Conservation (phyloP, 1,284 basidiomycete genomes). For the Boletus subluridellus region DNA sequence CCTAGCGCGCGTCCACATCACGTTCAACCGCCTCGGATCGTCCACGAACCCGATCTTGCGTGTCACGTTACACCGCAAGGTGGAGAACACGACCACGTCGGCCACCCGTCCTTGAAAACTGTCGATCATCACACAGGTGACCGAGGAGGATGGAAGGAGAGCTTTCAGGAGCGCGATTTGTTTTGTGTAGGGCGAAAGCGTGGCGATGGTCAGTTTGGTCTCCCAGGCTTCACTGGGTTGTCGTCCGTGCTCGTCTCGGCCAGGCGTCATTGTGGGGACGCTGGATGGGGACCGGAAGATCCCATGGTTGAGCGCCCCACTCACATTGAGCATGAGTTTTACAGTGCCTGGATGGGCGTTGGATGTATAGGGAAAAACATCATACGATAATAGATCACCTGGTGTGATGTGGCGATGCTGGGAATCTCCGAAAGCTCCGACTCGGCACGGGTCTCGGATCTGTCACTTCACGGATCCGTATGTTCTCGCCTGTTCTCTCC, state of each 20-base stretch:
- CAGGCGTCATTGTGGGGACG: neutral
- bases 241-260: neutral
- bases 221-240: neutral
- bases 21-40: constrained; percentile 21
- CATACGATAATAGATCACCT: constrained; percentile 31
- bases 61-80: constrained; percentile 60
- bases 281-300: constrained; percentile 16
- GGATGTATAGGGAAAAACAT: constrained; percentile 55
- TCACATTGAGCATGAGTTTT: constrained; percentile 60
- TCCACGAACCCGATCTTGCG: constrained; percentile 67
- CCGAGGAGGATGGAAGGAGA: constrained; percentile 36
- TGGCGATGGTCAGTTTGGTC: constrained; percentile 41
- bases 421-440: too few species aligned
- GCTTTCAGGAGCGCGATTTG: constrained; percentile 48
- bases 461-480: too few species aligned
- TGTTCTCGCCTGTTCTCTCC: too few species aligned
- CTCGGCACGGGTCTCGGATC: too few species aligned
- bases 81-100: constrained; percentile 68
- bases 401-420: too few species aligned
- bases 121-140: constrained; percentile 37
- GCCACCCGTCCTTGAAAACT: constrained; percentile 63
- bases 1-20: too few species aligned
- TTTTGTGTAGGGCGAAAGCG: constrained; percentile 58
- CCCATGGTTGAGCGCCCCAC: constrained; percentile 6
- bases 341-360: constrained; percentile 36